phyloP scores from a whole-genome alignment of 768 basidiomycete genomes.

The Psilocybe azurescens region DNA sequence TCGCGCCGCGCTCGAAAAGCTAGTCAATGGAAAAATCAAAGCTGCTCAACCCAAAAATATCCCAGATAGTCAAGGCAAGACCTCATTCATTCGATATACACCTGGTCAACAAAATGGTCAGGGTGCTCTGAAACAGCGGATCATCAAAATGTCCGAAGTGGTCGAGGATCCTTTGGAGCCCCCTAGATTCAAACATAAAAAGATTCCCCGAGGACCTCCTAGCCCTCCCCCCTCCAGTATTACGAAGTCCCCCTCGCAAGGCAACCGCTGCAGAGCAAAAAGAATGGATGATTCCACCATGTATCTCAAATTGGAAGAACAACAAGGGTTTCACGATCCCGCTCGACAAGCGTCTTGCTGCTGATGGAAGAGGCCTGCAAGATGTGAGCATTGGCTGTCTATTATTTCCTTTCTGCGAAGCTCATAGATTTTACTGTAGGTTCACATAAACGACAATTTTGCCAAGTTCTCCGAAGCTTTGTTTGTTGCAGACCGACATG shows the following conservation, averaged over 20 bases:
- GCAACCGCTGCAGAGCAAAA: slow-evolving; percentile 98
- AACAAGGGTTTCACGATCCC: slow-evolving; percentile 99
- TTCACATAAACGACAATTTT: slow-evolving; percentile 99
- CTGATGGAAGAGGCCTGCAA: slow-evolving; percentile 97
- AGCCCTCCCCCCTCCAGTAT: slow-evolving; percentile 96
- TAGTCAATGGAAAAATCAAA: slow-evolving; percentile 96
- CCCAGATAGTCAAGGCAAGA: slow-evolving; percentile 81
- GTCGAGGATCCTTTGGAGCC: slow-evolving; percentile 98
- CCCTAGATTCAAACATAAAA: slow-evolving; percentile 97
- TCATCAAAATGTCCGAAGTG: slow-evolving; percentile 99
- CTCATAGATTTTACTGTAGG: slow-evolving; percentile 46
- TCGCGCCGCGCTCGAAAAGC: slow-evolving; percentile 87
- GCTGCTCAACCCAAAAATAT: slow-evolving; percentile 98
- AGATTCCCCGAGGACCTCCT: slow-evolving; percentile 95
- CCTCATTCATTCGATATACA: slow-evolving; percentile 94
- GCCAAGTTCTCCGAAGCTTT: slow-evolving; percentile 98
- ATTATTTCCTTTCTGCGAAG: not conserved
- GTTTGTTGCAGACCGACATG: slow-evolving; percentile 95
- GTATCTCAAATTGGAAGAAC: slow-evolving; percentile 99
- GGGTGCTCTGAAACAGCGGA: slow-evolving; percentile 83
- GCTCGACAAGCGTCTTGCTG: slow-evolving; percentile 95
- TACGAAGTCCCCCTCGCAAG: slow-evolving; percentile 94
- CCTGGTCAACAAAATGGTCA: slow-evolving; percentile 85
- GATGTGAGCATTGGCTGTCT: slow-evolving; percentile 65
- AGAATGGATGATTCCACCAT: slow-evolving; percentile 99